A percentile compares a stretch with the other conserved stretches of the same genome.
Evolutionary conservation across 441 rosid species (phyloP).

Genomic region (Lagerstroemia fauriei): DNA sequence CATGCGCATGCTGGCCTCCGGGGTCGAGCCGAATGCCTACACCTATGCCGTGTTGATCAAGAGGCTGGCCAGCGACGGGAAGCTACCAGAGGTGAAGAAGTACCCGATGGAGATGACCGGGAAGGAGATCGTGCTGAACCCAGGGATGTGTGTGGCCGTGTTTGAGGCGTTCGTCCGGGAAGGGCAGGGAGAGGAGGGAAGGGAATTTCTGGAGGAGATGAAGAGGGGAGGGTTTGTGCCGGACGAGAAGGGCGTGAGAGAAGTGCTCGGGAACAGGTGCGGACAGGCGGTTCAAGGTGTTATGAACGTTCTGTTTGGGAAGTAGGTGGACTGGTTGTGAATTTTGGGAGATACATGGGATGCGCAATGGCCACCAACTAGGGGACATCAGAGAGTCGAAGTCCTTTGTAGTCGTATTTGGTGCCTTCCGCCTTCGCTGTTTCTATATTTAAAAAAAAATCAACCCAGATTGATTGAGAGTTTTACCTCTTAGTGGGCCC

Average conservation of each 20-base stretch:
- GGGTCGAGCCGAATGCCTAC: conserved; percentile 66
- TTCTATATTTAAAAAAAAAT: no score
- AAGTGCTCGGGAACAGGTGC: conserved; percentile 42
- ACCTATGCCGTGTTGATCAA: conserved; percentile 62
- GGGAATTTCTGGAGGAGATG: no score
- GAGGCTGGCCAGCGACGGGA: conserved; percentile 48
- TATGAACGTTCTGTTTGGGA: conserved; percentile 45
- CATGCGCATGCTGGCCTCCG: conserved; percentile 62
- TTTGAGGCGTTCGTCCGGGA: conserved; percentile 64
- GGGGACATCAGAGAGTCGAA: neutral
- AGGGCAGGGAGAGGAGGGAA: no score
- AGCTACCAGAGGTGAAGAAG: conserved; percentile 46
- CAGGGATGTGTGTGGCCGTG: conserved; percentile 48
- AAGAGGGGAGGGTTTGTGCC: conserved; percentile 58
- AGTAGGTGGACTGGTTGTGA: conserved; percentile 17
- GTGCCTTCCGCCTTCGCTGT: no score
- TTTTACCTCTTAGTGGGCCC: no score
- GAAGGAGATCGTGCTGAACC: conserved; percentile 58
- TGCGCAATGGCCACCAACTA: neutral
- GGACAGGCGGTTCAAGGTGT: conserved; percentile 45
- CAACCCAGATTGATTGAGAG: no score
- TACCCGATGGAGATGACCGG: conserved; percentile 62
- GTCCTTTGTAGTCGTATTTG: neutral
- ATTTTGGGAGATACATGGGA: neutral
- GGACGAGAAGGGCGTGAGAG: conserved; percentile 51